Evolutionary conservation across 208 protist species (phyloP).

Genomic region (Balamuthia mandrillaris): DNA sequence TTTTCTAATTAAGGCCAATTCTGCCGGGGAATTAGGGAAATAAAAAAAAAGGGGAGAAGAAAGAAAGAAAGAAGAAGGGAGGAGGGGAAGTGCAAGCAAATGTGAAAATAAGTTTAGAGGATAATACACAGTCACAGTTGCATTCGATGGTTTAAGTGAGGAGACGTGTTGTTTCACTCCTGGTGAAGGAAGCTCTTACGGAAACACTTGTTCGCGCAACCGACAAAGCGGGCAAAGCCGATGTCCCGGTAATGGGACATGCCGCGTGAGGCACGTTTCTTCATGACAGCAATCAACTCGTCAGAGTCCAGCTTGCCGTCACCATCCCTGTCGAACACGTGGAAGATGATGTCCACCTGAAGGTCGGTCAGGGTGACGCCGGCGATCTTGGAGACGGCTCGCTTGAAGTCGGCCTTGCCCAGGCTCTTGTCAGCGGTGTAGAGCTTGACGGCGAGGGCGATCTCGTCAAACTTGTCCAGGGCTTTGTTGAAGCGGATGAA

Average conservation of each 20-base stretch:
- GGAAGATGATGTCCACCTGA: slow-evolving; percentile 1
- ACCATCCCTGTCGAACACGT: slow-evolving; percentile 6
- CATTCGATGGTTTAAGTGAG: too few species aligned
- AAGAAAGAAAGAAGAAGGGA: too few species aligned
- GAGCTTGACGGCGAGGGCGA: slow-evolving; percentile 17
- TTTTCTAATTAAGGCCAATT: too few species aligned
- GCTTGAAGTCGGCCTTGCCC: neutral
- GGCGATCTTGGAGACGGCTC: neutral
- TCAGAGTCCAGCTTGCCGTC: neutral
- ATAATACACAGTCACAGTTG: too few species aligned
- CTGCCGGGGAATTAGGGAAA: too few species aligned
- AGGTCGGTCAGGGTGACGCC: neutral
- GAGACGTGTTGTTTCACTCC: too few species aligned
- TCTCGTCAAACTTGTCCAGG: neutral
- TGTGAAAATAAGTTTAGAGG: too few species aligned
- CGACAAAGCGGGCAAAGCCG: neutral
- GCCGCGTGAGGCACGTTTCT: neutral
- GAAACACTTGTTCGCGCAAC: too few species aligned
- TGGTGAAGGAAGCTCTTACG: too few species aligned
- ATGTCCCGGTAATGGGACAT: neutral
- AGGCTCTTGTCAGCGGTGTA: neutral
- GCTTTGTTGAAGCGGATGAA: neutral
- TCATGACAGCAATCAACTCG: neutral
- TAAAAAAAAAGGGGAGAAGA: too few species aligned
- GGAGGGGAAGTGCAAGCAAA: too few species aligned